Percentiles rank a stretch among this genome's conserved stretches.
Conservation (phyloP, 768 basidiomycete genomes). For the Collybiopsis confluens region DNA sequence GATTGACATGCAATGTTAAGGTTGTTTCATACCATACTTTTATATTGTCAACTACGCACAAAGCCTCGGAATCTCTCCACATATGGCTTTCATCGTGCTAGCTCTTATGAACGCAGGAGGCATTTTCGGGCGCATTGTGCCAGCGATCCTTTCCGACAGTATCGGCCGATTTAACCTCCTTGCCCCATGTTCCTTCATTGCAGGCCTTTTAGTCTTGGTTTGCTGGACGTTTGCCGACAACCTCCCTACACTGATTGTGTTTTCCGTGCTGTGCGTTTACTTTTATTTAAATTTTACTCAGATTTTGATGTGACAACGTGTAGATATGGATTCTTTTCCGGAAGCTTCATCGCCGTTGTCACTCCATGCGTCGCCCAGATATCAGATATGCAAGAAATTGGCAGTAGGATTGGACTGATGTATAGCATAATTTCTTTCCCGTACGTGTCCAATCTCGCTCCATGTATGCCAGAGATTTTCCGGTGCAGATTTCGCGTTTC, state of each 20-base stretch:
- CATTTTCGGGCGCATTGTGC: conserved; percentile 58
- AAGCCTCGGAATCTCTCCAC: conserved; percentile 29
- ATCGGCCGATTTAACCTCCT: conserved; percentile 68
- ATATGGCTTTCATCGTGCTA: conserved; percentile 49
- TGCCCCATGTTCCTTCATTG: conserved; percentile 55
- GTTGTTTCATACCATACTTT: conserved; percentile 69
- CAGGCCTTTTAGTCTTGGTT: conserved; percentile 54
- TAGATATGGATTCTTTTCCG: conserved; percentile 65
- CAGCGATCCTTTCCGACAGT: conserved; percentile 60
- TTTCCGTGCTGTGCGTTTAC: conserved; percentile 18
- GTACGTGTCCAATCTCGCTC: conserved; percentile 41
- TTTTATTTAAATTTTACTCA: background rate
- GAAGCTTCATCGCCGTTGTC: conserved; percentile 64
- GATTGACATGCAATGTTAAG: conserved; percentile 25
- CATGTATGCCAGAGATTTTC: background rate
- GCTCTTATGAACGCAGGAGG: conserved; percentile 69
- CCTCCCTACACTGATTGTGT: conserved; percentile 39
- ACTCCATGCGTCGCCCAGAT: conserved; percentile 68
- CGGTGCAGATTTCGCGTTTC: background rate
- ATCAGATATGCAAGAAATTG: conserved; percentile 53
- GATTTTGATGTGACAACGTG: conserved; percentile 11
- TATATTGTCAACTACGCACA: conserved; percentile 61
- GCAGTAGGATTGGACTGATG: conserved; percentile 58
- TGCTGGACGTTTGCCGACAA: conserved; percentile 51
- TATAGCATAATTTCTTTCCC: conserved; percentile 66